Conservation (phyloP, 129 eudicot species). For the Heracleum sosnowskyi region DNA sequence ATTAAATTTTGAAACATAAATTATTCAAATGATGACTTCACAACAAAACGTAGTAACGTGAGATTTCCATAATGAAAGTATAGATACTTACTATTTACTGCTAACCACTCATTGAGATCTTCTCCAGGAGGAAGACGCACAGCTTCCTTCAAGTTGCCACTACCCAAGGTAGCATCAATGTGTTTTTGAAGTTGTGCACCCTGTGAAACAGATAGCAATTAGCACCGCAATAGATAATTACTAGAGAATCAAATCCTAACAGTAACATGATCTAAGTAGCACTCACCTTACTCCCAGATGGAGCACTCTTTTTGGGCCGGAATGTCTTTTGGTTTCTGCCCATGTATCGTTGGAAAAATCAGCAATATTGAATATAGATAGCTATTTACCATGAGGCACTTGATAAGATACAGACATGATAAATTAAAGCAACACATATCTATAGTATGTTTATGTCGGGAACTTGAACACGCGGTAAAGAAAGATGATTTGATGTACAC, state of each 20-base stretch:
- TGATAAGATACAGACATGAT: background rate
- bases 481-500: background rate
- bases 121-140: conserved; percentile 73
- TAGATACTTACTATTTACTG: conserved; percentile 40
- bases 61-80: background rate
- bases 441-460: background rate
- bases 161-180: conserved; percentile 66
- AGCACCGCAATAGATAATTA: background rate
- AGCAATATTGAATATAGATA: background rate
- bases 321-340: conserved; percentile 62
- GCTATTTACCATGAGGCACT: background rate
- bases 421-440: background rate
- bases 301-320: conserved; percentile 63
- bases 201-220: conserved; percentile 17
- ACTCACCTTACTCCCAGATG: conserved; percentile 57
- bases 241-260: background rate
- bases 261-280: background rate
- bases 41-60: background rate
- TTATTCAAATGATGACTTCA: background rate
- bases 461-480: background rate
- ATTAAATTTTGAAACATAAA: background rate
- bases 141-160: conserved; percentile 64
- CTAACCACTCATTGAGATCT: conserved; percentile 65
- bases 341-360: conserved; percentile 10
- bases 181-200: conserved; percentile 61